A percentile compares a stretch with the other conserved stretches of the same genome.
Conservation (phyloP, 73 alveolate genomes). For the Tetrahymena elliotti region DNA sequence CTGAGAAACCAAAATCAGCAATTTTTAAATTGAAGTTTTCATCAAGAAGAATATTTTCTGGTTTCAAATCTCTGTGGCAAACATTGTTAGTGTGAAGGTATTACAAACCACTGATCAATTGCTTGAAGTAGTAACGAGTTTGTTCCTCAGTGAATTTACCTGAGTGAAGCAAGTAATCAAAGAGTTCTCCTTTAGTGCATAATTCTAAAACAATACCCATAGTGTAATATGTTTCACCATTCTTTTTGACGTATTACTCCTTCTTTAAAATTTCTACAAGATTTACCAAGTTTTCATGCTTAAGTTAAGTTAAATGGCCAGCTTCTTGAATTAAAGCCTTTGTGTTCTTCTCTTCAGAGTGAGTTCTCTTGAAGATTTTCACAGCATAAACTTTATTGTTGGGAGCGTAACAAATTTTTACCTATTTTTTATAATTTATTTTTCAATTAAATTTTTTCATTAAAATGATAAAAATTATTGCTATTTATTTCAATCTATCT, state of each 20-base stretch:
- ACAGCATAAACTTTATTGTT: not conserved
- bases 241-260: not conserved
- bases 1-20: slow-evolving; percentile 69
- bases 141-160: not conserved
- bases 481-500: too few species aligned
- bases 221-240: not conserved
- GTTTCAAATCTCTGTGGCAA: slow-evolving; percentile 76
- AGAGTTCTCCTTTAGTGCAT: not conserved
- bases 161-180: not conserved
- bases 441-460: too few species aligned
- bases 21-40: slow-evolving; percentile 67
- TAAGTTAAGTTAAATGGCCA: not conserved
- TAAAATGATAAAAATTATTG: too few species aligned
- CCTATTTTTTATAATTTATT: not conserved
- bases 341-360: not conserved
- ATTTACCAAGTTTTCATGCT: not conserved
- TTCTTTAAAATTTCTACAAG: not conserved
- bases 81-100: slow-evolving; percentile 61
- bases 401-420: not conserved
- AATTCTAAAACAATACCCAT: not conserved
- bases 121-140: not conserved
- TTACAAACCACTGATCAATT: slow-evolving; percentile 48
- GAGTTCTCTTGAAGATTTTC: not conserved
- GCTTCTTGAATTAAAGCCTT: not conserved
- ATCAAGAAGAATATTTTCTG: slow-evolving; percentile 73